Base-by-base conservation (phyloP, 169 alveolate species). In the Cyclospora cayetanensis region DNA sequence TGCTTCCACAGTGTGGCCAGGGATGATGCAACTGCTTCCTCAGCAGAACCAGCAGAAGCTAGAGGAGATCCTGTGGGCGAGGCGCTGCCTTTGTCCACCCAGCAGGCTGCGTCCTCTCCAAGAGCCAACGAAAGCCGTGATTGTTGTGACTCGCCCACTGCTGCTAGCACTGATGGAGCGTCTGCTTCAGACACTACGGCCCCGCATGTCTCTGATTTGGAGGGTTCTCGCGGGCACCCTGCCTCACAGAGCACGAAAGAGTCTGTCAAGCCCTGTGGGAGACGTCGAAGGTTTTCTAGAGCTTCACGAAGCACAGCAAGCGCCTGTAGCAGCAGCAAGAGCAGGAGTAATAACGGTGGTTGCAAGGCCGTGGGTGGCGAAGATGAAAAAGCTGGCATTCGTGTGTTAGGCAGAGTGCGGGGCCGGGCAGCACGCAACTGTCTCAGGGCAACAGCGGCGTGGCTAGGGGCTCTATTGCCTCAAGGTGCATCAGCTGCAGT, bases 361-460 rank as follows among this genome's bases (percentile, higher is more conserved):
- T 31, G 35, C 39, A 25, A 39, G 43, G 34, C 22, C 9, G 50
- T n/a, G n/a, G 70, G 43, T 15, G 41, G 39, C 18, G 31, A 31
- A 37, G 50, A 46, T 29, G 35, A 43, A 70, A 52, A 50, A 35
- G 31, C 18, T 22, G 4, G 46, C 70, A 29, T 34, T 37, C 29
- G 29, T 3, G 60, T 50, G 31, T n/a, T 50, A 4, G 88, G 88
- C 43, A 66, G 88, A 46, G 46, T 66, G 20, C 68, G 88, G 31
- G 88, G 88, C 52, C 88, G 88, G 5, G 88, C 88, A 37, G 88
- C 72, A 7, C 88, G 88, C 41, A 46, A 5, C 72, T 77, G 88
- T 77, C 50, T 77, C 4, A 46, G 50, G 88, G 88, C 88, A 12
- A 60, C 88, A 50, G 72, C 88, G 37, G 88, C 88, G 0, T 77